Conservation (phyloP, 129 eudicot species). For the Lactuca saligna region DNA sequence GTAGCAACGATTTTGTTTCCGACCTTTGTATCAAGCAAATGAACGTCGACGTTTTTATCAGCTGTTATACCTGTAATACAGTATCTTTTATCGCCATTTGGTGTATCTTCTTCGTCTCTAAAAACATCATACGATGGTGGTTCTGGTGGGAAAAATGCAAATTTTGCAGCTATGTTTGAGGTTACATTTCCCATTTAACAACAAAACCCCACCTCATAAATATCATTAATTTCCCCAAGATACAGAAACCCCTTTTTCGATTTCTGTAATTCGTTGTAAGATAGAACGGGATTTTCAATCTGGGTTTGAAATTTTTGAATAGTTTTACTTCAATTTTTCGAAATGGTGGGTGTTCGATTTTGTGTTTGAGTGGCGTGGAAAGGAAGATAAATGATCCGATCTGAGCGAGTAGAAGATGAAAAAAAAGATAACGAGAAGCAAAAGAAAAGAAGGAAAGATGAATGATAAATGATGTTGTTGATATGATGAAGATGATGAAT, state of each 20-base stretch:
- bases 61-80: constrained; percentile 70
- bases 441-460: constrained; percentile 10
- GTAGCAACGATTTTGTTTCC: constrained; percentile 90
- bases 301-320: constrained; percentile 4
- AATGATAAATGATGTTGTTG: constrained; percentile 21
- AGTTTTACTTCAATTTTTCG: neutral
- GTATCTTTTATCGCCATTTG: constrained; percentile 45
- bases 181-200: constrained; percentile 91
- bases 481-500: constrained; percentile 30
- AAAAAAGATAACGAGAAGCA: neutral
- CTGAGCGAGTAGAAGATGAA: constrained; percentile 5
- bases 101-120: constrained; percentile 46
- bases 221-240: constrained; percentile 29
- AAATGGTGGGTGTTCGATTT: neutral
- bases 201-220: constrained; percentile 48
- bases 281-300: constrained; percentile 3
- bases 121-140: constrained; percentile 88
- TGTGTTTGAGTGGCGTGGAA: constrained; percentile 22
- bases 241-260: neutral
- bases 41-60: constrained; percentile 81
- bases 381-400: constrained; percentile 24
- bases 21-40: constrained; percentile 72
- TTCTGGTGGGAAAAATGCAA: constrained; percentile 98
- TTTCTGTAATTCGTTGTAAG: constrained; percentile 4
- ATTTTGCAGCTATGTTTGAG: constrained; percentile 86